Conservation (phyloP, 495 filamentous ascomycete species). For the Sporormia fimetaria region DNA sequence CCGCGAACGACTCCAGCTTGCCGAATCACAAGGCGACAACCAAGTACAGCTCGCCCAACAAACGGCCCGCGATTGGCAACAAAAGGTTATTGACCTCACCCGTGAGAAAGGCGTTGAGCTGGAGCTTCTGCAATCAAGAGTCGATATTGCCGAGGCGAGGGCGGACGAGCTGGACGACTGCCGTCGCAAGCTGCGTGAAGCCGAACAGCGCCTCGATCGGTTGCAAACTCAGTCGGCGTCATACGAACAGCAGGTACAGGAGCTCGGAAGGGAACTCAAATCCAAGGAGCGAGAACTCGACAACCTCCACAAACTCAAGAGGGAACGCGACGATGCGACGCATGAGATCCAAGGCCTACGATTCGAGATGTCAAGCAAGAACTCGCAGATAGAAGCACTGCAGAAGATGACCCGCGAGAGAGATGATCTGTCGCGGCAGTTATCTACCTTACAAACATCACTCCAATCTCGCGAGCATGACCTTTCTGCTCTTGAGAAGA, state of each 20-base stretch:
- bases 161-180: slow-evolving; percentile 23
- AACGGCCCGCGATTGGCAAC: slow-evolving; percentile 23
- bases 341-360: slow-evolving; percentile 12
- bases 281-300: slow-evolving; percentile 8
- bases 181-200: slow-evolving; percentile 15
- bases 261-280: slow-evolving; percentile 11
- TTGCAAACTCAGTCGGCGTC: slow-evolving; percentile 6
- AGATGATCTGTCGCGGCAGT: slow-evolving; percentile 9
- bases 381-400: slow-evolving; percentile 49
- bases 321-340: slow-evolving; percentile 14
- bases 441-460: slow-evolving; percentile 6
- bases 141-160: slow-evolving; percentile 20
- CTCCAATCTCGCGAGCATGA: slow-evolving; percentile 18
- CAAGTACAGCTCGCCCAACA: slow-evolving; percentile 29
- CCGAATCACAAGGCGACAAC: slow-evolving; percentile 27
- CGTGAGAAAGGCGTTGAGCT: slow-evolving; percentile 26
- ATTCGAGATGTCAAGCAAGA: slow-evolving; percentile 34
- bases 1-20: slow-evolving; percentile 21
- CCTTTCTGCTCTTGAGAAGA: slow-evolving; percentile 13
- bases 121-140: slow-evolving; percentile 18
- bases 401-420: slow-evolving; percentile 47
- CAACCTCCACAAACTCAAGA: slow-evolving; percentile 7
- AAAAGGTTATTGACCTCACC: slow-evolving; percentile 23
- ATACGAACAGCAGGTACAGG: slow-evolving; percentile 21
- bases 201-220: slow-evolving; percentile 13